Base-by-base conservation (phyloP, 495 filamentous ascomycete genomes). In the Neurospora tetraspora region DNA sequence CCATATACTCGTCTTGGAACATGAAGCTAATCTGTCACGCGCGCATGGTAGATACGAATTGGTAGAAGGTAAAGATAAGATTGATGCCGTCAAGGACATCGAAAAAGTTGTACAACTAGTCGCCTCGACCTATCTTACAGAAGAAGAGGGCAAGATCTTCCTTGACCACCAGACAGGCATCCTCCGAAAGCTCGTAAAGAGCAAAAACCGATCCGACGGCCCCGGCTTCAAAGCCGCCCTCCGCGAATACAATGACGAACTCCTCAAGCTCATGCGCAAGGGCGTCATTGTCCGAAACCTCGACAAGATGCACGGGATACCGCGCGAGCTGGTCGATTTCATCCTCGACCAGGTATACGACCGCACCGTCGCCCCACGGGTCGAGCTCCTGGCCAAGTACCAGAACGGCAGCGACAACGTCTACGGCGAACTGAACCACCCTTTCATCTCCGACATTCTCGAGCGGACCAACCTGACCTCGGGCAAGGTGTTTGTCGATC, bases 291-390 rank as follows among this genome's bases (percentile, higher is more conserved):
- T 88, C 20, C 89, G 86, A 75, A 89, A 91, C 75, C 85, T 98
- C 70, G 88, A 91, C 71, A 76, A 81, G 37, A 89, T 87, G 71
- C 88, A 90, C 61, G 82, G 86, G 27, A 84, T 98, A 18, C 86
- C 87, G 37, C 82, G 93, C 31, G 85, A 89, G 43, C 88, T 95
- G 68, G 88, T 95, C 18, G 89, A 92, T 75, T 89, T 92, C 71
- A 96, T 99, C 74, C 85, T 98, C 37, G 90, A 86, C 34, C 96
- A 99, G 80, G 91, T 91, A 8, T 98, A 97, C 81, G 90, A 92
- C 74, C 94, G 96, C 70, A 96, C 93, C 5, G 96, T 99, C 27
- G 95, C 94, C 7, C 94, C 94, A 43, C 87, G 91, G 72, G 93
- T 97, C 16, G 91, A 95, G 68, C 86, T 88, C 18, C 88, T 98